phyloP scores from a whole-genome alignment of 2,329 filamentous ascomycete genomes.

The Albophoma yamanashiensis region DNA sequence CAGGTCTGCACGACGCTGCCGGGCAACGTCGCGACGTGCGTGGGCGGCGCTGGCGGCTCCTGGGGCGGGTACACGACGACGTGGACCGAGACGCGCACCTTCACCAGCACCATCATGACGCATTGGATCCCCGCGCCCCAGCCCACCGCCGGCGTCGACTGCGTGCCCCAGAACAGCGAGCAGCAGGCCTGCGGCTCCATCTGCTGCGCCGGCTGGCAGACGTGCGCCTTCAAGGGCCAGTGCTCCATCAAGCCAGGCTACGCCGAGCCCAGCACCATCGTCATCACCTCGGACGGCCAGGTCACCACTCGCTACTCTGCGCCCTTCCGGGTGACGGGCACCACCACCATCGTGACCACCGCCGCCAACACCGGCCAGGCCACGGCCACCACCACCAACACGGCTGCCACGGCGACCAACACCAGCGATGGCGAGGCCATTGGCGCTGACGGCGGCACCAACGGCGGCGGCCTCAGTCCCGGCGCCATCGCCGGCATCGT shows the following conservation, averaged over 20 bases:
- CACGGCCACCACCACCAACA: constrained; percentile 37
- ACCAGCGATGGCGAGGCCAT: constrained; percentile 33
- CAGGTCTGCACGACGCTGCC: constrained; percentile 40
- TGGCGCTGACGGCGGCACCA: constrained; percentile 24
- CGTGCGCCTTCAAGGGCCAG: constrained; percentile 48
- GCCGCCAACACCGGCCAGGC: constrained; percentile 37
- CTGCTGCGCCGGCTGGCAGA: constrained; percentile 62
- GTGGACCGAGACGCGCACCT: constrained; percentile 50
- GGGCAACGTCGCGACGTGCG: constrained; percentile 39
- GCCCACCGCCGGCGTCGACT: constrained; percentile 33
- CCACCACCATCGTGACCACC: constrained; percentile 41
- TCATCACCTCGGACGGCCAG: constrained; percentile 33
- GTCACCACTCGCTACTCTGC: constrained; percentile 45
- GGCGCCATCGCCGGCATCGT: constrained; percentile 77
- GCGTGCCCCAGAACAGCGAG: constrained; percentile 37
- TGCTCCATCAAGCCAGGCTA: constrained; percentile 45
- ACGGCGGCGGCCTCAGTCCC: constrained; percentile 43
- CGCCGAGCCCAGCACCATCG: constrained; percentile 28
- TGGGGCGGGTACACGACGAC: constrained; percentile 40
- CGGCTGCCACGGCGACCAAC: constrained; percentile 35
- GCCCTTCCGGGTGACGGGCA: constrained; percentile 41
- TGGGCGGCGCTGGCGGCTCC: constrained; percentile 21
- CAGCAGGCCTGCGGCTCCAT: constrained; percentile 55
- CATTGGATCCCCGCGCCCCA: constrained; percentile 33
- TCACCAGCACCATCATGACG: constrained; percentile 48